Base-by-base conservation (phyloP, 176 grass and related monocot species). In the Paspalum vaginatum region DNA sequence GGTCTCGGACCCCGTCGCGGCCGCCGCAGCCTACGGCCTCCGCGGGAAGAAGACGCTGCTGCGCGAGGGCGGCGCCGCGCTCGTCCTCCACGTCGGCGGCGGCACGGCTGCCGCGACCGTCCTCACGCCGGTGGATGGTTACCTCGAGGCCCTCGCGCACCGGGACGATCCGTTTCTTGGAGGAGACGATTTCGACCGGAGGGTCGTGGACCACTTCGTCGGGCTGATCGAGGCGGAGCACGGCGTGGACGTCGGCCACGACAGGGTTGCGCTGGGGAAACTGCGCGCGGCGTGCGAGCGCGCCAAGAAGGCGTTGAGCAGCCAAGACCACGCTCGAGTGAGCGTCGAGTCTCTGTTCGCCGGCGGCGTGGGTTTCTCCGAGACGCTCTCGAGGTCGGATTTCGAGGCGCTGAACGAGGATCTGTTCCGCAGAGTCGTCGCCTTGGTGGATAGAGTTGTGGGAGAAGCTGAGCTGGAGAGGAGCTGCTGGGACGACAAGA, bases 281-380 rank as follows among this genome's bases (percentile, higher is more conserved):
- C 17, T 84, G 17, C 17, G 40, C 61, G 37, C 51, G 13, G 72
- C 40, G 2, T 84, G 72, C 20, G 81, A 84, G 81, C 72, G 3
- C 32, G 81, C 81, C 16, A 84, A 84, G 81, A 84, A 67, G 81
- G 11, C 18, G 1, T 13, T 84, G 50, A 84, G 72, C 50, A 39
- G 17, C 18, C 24, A 75, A 17, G 61, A 75, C 17, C 39, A 27
- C 5, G 70, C 18, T 16, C 81, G 76, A 7, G 50, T 84, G 24
- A 84, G 0, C 1, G 3, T 67, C 2, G 1, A 22, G 3, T 78
- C 59, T 50, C 46, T 78, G 2, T 24, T 52, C 26, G 16, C 25
- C 4, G 16, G 4, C 11, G 21, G 9, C 41, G 27, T 46, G 7
- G 50, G 56, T 56, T 56, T 84, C 40, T 76, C 72, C 0, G 61